Percentiles rank a stretch among this genome's conserved stretches.
Conservation (phyloP, 129 eudicot genomes). For the Kitagawia praeruptora region DNA sequence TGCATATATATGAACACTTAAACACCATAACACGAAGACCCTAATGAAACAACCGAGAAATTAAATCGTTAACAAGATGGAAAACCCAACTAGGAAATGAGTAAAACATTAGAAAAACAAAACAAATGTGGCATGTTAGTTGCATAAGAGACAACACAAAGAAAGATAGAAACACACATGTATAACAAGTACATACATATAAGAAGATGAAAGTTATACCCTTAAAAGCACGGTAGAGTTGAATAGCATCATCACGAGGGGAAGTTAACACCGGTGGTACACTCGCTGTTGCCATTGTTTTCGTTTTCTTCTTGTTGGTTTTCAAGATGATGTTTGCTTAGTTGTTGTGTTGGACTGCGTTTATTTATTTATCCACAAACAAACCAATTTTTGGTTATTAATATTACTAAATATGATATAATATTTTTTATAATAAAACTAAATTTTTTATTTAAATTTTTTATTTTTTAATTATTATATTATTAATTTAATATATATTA, state of each 20-base stretch:
- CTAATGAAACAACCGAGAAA: not conserved
- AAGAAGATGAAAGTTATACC: constrained; percentile 10
- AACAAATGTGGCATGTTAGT: not conserved
- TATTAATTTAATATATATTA: too few relatives aligned
- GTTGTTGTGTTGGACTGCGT: not conserved
- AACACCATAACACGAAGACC: not conserved
- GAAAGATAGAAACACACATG: too few relatives aligned
- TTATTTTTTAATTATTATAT: too few relatives aligned
- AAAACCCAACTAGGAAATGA: not conserved
- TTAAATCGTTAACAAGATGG: too few relatives aligned
- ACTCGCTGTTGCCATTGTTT: constrained; percentile 7
- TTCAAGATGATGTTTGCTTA: not conserved
- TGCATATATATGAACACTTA: not conserved
- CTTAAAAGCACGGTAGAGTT: constrained; percentile 66
- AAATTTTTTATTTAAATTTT: too few relatives aligned
- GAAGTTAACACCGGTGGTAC: constrained; percentile 58
- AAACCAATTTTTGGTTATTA: too few relatives aligned
- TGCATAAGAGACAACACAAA: too few relatives aligned
- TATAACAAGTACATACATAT: too few relatives aligned
- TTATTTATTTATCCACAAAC: not conserved
- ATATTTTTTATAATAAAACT: too few relatives aligned
- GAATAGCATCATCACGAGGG: constrained; percentile 84
- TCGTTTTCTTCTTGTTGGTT: not conserved
- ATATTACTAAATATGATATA: too few relatives aligned
- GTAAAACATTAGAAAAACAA: too few relatives aligned